Conservation (phyloP, 164 flowering plant genomes). For the Taxillus chinensis region DNA sequence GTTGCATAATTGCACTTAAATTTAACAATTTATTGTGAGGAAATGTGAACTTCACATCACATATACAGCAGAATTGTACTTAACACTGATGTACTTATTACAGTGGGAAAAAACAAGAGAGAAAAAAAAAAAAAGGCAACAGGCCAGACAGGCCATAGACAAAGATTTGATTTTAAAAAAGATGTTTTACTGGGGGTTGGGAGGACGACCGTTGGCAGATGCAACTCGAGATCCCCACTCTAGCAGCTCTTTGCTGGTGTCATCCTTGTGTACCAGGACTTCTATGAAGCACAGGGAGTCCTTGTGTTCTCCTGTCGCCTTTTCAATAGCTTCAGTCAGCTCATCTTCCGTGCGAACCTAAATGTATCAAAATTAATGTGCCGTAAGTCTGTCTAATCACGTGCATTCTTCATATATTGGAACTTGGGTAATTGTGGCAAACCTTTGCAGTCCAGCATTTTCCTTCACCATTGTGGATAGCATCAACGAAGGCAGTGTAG, state of each 20-base stretch:
- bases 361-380: not conserved
- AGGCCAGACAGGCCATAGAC: no score
- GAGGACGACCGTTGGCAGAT: conserved; percentile 68
- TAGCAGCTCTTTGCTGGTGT: conserved; percentile 82
- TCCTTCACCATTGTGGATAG: conserved; percentile 57
- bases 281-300: conserved; percentile 70
- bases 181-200: conserved; percentile 51
- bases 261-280: conserved; percentile 66
- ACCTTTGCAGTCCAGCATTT: conserved; percentile 73
- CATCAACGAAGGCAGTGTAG: conserved; percentile 46
- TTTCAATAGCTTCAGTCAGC: conserved; percentile 47
- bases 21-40: no score
- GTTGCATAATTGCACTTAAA: no score
- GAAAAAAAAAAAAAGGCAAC: no score
- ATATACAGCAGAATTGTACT: no score
- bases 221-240: conserved; percentile 85
- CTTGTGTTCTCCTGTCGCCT: conserved; percentile 38
- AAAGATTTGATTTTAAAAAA: no score
- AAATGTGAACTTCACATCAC: no score
- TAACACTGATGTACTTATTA: no score
- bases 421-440: conserved; percentile 3
- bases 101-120: no score
- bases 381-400: no score
- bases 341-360: conserved; percentile 69
- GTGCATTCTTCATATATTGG: no score